Evolutionary conservation across 352 stramenopile species (phyloP), one percentile per base, ranked within the genome.

Genomic region (Globisporangium carolinianum): DNA sequence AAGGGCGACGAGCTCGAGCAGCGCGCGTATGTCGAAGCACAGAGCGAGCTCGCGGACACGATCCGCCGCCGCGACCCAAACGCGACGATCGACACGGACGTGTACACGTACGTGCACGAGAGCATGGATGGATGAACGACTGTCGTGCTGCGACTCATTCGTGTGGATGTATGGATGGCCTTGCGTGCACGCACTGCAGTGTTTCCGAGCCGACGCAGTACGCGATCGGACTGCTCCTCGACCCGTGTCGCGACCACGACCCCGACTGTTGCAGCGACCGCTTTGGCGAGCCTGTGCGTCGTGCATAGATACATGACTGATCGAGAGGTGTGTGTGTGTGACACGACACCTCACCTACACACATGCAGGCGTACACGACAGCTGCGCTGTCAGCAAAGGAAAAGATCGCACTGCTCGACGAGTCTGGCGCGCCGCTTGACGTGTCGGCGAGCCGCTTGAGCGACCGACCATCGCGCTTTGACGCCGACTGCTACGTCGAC

Each of bases 211-310:
- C 80, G 12, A 83, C 75, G 12, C 62, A 89, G 35, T 95, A 87
- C 38, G 67, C 79, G 37, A 92, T 95, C 41, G 84, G 86, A 5
- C 58, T 95, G n/a, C 62, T 95, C 42, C 35, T 95, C 42, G 81
- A 95, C 60, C 86, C 86, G n/a, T 95, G 86, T 50, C 72, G 74
- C 4, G 58, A 76, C 41, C 80, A 69, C 9, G 49, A 62, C 1
- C 51, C 63, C 32, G 76, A 91, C 60, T 95, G 86, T 64, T 95
- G 86, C 56, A 71, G 70, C 11, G 80, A 94, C 63, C 77, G 74
- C 9, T 95, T 93, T 47, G 86, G 86, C 41, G 80, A 92, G 55
- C 83, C 86, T 3, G 82, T 86, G 32, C 46, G 45, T 42, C 6
- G 14, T 8, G 2, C 6, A 9, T 18, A 8, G 47, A 15, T 14